A percentile compares a stretch with the other conserved stretches of the same genome.
These are phyloP conservation scores for Colletotrichum somersetense DNA, from an alignment of 2,329 filamentous ascomycete genomes.

Conservation along the genomic window DNA sequence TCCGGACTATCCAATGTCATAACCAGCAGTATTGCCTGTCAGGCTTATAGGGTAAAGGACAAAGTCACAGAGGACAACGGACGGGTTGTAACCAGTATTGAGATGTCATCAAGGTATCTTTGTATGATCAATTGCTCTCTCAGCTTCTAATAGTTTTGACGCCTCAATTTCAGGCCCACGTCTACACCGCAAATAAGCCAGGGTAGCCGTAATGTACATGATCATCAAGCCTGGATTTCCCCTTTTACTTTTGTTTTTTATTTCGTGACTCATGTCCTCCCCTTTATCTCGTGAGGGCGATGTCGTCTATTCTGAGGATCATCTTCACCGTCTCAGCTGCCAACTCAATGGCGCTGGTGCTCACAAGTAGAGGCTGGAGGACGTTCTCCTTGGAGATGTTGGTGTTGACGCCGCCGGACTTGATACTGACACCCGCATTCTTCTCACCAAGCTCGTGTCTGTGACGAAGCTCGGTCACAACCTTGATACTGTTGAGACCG, in stretches of 20 bases:
- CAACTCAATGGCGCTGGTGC: conserved; percentile 96
- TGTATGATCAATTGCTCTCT: conserved; percentile 41
- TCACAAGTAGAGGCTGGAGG: conserved; percentile 93
- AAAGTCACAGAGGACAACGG: background rate
- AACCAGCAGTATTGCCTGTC: background rate
- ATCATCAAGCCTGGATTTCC: conserved; percentile 40
- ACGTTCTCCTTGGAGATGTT: conserved; percentile 98
- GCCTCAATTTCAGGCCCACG: conserved; percentile 39
- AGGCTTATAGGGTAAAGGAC: background rate
- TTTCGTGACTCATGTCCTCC: conserved; percentile 39
- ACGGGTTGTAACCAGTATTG: background rate
- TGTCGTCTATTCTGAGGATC: conserved; percentile 78
- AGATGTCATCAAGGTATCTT: conserved; percentile 41
- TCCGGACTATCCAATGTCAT: background rate
- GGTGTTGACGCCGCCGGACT: conserved; percentile 94
- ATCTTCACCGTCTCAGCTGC: conserved; percentile 99
- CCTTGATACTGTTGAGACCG: conserved; percentile 97
- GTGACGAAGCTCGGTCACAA: conserved; percentile 94
- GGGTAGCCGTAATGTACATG: conserved; percentile 40
- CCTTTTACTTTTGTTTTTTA: conserved; percentile 37
- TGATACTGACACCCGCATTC: conserved; percentile 98
- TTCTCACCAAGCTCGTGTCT: conserved; percentile 95
- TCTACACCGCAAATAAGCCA: conserved; percentile 39
- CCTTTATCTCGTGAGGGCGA: conserved; percentile 69
- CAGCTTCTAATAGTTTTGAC: conserved; percentile 42